These are phyloP conservation scores for Drosera capensis DNA, from an alignment of 148 eudicot species.

Conservation along the genomic window DNA sequence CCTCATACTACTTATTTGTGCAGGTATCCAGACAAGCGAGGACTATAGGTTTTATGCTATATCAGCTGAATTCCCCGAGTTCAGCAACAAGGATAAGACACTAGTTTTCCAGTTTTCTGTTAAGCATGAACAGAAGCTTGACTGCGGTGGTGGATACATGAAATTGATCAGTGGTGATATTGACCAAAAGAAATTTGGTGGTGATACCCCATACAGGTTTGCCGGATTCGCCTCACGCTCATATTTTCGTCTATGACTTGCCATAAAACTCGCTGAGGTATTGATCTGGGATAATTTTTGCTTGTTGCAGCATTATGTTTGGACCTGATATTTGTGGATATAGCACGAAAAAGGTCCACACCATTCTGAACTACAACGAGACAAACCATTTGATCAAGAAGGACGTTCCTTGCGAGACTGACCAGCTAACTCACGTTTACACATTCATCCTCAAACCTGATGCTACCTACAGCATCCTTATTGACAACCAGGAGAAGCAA, in stretches of 20 bases:
- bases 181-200: conserved; percentile 90
- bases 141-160: conserved; percentile 99
- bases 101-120: conserved; percentile 92
- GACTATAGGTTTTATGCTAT: conserved; percentile 92
- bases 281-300: not conserved
- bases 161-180: conserved; percentile 74
- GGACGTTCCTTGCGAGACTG: conserved; percentile 97
- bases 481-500: conserved; percentile 81
- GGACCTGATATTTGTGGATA: conserved; percentile 98
- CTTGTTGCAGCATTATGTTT: conserved; percentile 65
- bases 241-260: not conserved
- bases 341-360: conserved; percentile 87
- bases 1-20: not conserved
- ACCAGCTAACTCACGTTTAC: conserved; percentile 85
- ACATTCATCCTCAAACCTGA: conserved; percentile 91
- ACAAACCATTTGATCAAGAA: conserved; percentile 81
- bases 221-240: not conserved
- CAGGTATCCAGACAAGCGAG: conserved; percentile 46
- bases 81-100: conserved; percentile 93
- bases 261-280: not conserved
- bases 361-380: conserved; percentile 63
- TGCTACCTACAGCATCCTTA: conserved; percentile 85
- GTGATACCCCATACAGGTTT: conserved; percentile 94
- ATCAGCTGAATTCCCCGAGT: conserved; percentile 89
- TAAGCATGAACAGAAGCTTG: conserved; percentile 98